phyloP scores from a whole-genome alignment of 2,329 filamentous ascomycete species.

The Cladosporium sp. region DNA sequence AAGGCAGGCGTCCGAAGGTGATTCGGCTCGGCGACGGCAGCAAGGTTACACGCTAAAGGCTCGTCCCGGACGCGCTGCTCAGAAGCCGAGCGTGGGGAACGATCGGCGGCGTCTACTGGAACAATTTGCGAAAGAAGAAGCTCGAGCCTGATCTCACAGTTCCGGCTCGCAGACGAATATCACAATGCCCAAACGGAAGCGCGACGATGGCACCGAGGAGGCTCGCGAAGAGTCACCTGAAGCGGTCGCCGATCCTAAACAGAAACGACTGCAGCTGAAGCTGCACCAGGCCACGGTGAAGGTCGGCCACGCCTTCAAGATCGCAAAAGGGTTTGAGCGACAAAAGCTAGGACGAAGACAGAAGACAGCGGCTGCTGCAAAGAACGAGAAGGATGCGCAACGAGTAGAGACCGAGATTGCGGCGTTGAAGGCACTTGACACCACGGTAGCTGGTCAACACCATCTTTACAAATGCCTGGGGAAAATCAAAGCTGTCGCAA shows the following conservation, averaged over 20 bases:
- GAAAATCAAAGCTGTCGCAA: conserved; percentile 55
- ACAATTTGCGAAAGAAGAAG: conserved; percentile 7
- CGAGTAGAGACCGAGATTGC: conserved; percentile 61
- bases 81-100: not conserved
- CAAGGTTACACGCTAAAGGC: not conserved
- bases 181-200: conserved; percentile 31
- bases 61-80: not conserved
- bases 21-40: not conserved
- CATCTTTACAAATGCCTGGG: conserved; percentile 54
- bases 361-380: conserved; percentile 49
- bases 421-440: conserved; percentile 54
- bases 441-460: conserved; percentile 46
- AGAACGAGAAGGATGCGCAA: conserved; percentile 45
- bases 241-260: conserved; percentile 13
- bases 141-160: not conserved
- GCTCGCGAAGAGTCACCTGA: conserved; percentile 13
- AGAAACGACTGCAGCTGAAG: conserved; percentile 49
- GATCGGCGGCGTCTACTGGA: conserved; percentile 2
- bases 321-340: conserved; percentile 70
- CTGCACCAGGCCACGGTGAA: conserved; percentile 54
- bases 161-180: not conserved
- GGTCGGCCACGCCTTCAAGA: conserved; percentile 64
- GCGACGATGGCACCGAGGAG: conserved; percentile 18
- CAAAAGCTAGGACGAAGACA: conserved; percentile 66
- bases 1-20: not conserved